phyloP scores from a whole-genome alignment of 2,329 filamentous ascomycete species.

The Corinectria fuckeliana region DNA sequence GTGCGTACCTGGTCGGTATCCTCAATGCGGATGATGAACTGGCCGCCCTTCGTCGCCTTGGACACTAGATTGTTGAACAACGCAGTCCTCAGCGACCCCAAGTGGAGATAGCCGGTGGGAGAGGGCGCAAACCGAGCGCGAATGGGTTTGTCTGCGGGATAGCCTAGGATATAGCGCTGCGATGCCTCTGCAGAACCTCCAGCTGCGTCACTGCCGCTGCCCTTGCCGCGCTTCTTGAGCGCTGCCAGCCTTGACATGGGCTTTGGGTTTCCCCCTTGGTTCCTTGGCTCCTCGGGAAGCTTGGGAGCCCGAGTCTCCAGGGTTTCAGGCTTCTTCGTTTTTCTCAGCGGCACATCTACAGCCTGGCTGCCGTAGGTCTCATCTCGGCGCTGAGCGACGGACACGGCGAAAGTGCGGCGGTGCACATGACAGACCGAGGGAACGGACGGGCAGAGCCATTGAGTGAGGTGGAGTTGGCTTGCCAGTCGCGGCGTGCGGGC shows the following conservation, averaged over 20 bases:
- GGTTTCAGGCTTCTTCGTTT: not conserved
- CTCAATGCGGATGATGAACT: conserved; percentile 90
- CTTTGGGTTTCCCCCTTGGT: conserved; percentile 5
- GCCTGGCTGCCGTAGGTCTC: not conserved
- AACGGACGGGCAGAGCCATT: not conserved
- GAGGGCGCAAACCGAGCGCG: conserved; percentile 88
- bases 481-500: conserved; percentile 24
- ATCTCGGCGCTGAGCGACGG: conserved; percentile 9
- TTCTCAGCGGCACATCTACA: conserved; percentile 5
- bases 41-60: conserved; percentile 77
- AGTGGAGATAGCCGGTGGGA: conserved; percentile 90
- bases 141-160: conserved; percentile 60
- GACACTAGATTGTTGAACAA: conserved; percentile 96
- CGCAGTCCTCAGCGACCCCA: conserved; percentile 90
- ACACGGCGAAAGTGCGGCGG: conserved; percentile 25
- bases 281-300: not conserved
- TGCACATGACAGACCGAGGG: not conserved
- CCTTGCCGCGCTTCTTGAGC: conserved; percentile 30
- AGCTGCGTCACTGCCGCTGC: not conserved
- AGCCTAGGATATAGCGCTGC: conserved; percentile 43
- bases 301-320: not conserved
- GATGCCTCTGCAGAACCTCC: conserved; percentile 2
- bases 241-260: conserved; percentile 29
- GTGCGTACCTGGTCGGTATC: conserved; percentile 85
- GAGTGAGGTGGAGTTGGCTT: conserved; percentile 5